Percentiles rank a stretch among this genome's conserved stretches.
Conservation (phyloP, 2,329 filamentous ascomycete genomes). For the Phaeosphaeria sp. region DNA sequence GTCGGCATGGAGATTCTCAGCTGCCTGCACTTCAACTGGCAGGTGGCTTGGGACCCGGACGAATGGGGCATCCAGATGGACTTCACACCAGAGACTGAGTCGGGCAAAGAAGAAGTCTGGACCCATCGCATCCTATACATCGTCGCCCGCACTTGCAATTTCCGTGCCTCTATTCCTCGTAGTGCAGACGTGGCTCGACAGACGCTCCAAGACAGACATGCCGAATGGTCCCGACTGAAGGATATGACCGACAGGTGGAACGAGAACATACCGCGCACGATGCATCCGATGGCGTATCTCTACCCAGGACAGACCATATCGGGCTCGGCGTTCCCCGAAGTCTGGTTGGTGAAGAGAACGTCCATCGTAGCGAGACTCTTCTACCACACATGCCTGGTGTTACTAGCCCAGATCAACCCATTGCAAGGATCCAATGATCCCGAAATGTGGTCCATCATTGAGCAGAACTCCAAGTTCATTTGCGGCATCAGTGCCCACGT, state of each 20-base stretch:
- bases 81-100: slow-evolving; percentile 64
- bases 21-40: slow-evolving; percentile 87
- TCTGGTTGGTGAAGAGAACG: slow-evolving; percentile 86
- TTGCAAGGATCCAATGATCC: slow-evolving; percentile 65
- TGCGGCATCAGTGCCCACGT: slow-evolving; percentile 89
- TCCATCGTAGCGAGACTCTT: slow-evolving; percentile 84
- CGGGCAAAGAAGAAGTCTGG: slow-evolving; percentile 81
- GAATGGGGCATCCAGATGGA: slow-evolving; percentile 87
- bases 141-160: slow-evolving; percentile 85
- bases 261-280: slow-evolving; percentile 77
- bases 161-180: slow-evolving; percentile 72
- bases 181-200: slow-evolving; percentile 66
- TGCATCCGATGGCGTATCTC: slow-evolving; percentile 84
- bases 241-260: slow-evolving; percentile 86
- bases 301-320: slow-evolving; percentile 70
- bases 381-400: slow-evolving; percentile 84
- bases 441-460: slow-evolving; percentile 74
- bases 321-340: slow-evolving; percentile 81
- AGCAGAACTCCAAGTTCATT: slow-evolving; percentile 80
- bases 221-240: slow-evolving; percentile 83
- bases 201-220: slow-evolving; percentile 68
- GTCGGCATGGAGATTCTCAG: slow-evolving; percentile 89
- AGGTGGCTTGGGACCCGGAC: slow-evolving; percentile 86
- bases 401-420: slow-evolving; percentile 82
- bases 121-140: slow-evolving; percentile 89